Percentiles rank a stretch among this genome's conserved stretches.
Evolutionary conservation across 2,329 filamentous ascomycete species (phyloP).

Genomic region (Alternaria solani): DNA sequence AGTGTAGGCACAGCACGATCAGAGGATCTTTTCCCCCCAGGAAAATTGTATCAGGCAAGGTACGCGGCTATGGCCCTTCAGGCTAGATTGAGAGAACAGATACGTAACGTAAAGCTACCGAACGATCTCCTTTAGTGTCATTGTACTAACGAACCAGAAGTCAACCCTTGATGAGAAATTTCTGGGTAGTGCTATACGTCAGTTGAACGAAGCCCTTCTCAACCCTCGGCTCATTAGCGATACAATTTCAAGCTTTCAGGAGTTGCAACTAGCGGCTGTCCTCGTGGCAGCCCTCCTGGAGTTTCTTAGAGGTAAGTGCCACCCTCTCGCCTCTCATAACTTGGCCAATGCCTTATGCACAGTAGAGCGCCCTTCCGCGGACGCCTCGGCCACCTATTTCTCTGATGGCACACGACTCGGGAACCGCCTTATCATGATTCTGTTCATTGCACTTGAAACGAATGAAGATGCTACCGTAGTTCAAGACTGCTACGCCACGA

Average conservation of each 20-base stretch:
- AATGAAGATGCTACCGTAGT: constrained; percentile 26
- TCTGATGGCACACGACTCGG: constrained; percentile 39
- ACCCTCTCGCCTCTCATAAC: not conserved
- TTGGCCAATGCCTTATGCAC: constrained; percentile 32
- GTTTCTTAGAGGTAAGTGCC: constrained; percentile 45
- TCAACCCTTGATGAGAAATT: constrained; percentile 43
- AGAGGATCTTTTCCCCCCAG: constrained; percentile 44
- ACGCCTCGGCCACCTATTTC: constrained; percentile 46
- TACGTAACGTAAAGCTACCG: constrained; percentile 36
- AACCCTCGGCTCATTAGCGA: constrained; percentile 35
- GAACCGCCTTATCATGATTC: constrained; percentile 41
- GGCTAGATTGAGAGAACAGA: constrained; percentile 40
- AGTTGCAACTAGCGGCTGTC: constrained; percentile 38
- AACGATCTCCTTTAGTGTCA: not conserved
- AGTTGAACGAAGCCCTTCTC: constrained; percentile 42
- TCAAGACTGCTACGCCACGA: constrained; percentile 40
- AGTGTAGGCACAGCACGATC: constrained; percentile 35
- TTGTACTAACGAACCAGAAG: constrained; percentile 28
- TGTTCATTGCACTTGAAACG: constrained; percentile 30
- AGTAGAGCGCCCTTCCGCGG: constrained; percentile 45
- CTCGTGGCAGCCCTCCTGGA: constrained; percentile 41
- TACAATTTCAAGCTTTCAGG: constrained; percentile 27
- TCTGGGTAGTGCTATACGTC: constrained; percentile 41
- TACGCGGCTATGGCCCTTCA: constrained; percentile 46
- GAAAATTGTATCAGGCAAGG: constrained; percentile 47